Base-by-base conservation (phyloP, 2,329 filamentous ascomycete species). In the Penicillium hordei region DNA sequence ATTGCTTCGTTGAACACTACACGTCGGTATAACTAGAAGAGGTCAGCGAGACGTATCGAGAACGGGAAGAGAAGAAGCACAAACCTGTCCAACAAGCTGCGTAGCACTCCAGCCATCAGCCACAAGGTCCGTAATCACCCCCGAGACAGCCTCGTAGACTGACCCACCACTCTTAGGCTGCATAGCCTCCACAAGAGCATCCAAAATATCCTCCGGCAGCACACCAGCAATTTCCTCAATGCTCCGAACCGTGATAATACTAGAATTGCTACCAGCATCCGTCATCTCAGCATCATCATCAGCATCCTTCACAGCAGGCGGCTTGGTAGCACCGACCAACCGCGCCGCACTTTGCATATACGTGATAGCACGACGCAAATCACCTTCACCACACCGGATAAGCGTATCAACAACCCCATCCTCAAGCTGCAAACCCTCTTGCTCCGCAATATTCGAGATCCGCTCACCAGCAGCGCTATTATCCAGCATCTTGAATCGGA, bases 141-240 rank as follows among this genome's bases (percentile, higher is more conserved):
- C 86, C 0, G 91, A 86, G 17, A 99, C 85, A 13, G 84, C 82
- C 59, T 86, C 83, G 70, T 96, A 99, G 0, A 86, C 81, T 15
- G 84, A 81, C 1, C 83, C 83, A 38, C 82, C 81, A 25, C 83
- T 83, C 63, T 80, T 83, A 5, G 91, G 90, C 65, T 90, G 88
- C 79, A 97, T 89, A 19, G 91, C 89, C 59, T 85, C 78, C 13
- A 91, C 79, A 17, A 99, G 81, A 9, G 75, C 76, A 55, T 89
- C 83, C 49, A 99, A 86, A 1, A 91, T 90, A 12, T 73, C 67
- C 15, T 87, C 83, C 0, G 95, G 94, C 65, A 99, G 93, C 2
- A 97, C 91, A 55, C 95, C 94, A 0, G 94, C 93, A 72, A 99
- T 99, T 68, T 99, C 94, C 72, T 97, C 91, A 46, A 99, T 86